Percentiles rank a stretch among this genome's conserved stretches.
Conservation (phyloP, 495 filamentous ascomycete genomes). For the Xylaria venustula region DNA sequence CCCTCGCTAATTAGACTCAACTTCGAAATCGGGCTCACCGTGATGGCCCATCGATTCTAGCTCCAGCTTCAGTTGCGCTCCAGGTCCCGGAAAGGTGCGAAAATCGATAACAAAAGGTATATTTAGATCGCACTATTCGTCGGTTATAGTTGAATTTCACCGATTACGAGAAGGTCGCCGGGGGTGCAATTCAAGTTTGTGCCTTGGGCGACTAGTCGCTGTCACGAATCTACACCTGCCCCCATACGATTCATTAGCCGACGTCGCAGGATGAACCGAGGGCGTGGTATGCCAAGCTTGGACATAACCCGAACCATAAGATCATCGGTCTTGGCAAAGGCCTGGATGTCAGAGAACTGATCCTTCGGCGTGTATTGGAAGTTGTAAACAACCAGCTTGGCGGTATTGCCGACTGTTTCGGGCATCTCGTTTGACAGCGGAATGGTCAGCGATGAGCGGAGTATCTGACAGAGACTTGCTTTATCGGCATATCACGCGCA, state of each 20-base stretch:
- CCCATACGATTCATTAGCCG: slow-evolving; percentile 30
- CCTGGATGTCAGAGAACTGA: slow-evolving; percentile 24
- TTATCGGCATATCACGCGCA: slow-evolving; percentile 36
- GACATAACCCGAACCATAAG: slow-evolving; percentile 40
- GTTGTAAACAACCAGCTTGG: slow-evolving; percentile 43
- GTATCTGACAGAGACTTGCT: slow-evolving; percentile 43
- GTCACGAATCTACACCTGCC: slow-evolving; percentile 13
- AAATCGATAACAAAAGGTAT: slow-evolving; percentile 38
- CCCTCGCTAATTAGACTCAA: slow-evolving; percentile 21
- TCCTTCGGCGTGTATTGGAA: slow-evolving; percentile 45
- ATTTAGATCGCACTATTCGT: slow-evolving; percentile 31
- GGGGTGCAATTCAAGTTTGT: slow-evolving; percentile 45
- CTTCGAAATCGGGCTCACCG: slow-evolving; percentile 38
- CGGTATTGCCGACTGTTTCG: slow-evolving; percentile 30
- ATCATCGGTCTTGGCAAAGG: slow-evolving; percentile 36
- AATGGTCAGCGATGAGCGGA: slow-evolving; percentile 47
- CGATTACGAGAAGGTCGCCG: slow-evolving; percentile 39
- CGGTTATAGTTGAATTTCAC: slow-evolving; percentile 37
- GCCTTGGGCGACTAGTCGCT: slow-evolving; percentile 30
- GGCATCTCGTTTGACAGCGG: slow-evolving; percentile 42
- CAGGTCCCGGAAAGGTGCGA: slow-evolving; percentile 26
- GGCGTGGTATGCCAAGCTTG: slow-evolving; percentile 35
- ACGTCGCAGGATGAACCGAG: slow-evolving; percentile 34
- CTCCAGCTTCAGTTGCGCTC: slow-evolving; percentile 29
- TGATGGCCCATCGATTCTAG: slow-evolving; percentile 50